A percentile compares a stretch with the other conserved stretches of the same genome.
phyloP scores from a whole-genome alignment of 495 filamentous ascomycete species.

The Penicillium goetzii region DNA sequence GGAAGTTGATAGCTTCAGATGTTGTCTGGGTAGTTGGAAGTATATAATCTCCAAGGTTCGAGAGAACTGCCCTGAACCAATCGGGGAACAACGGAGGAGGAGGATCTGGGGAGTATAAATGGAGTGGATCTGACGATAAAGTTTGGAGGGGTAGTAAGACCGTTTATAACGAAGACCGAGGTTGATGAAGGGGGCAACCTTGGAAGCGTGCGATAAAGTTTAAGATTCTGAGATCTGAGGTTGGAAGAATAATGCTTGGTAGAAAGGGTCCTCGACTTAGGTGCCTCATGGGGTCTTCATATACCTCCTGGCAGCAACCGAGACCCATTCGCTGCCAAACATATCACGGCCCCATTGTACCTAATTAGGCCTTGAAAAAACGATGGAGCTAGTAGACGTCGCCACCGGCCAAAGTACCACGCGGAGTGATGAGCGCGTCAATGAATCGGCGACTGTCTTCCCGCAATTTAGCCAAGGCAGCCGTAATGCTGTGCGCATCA shows the following conservation, averaged over 20 bases:
- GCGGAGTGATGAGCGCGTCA: slow-evolving; percentile 17
- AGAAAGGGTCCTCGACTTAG: not conserved
- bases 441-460: slow-evolving; percentile 24
- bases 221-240: not conserved
- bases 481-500: slow-evolving; percentile 14
- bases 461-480: slow-evolving; percentile 23
- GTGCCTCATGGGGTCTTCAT: slow-evolving; percentile 24
- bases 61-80: slow-evolving; percentile 18
- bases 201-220: not conserved
- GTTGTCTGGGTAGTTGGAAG: not conserved
- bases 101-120: slow-evolving; percentile 18
- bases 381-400: slow-evolving; percentile 17
- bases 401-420: slow-evolving; percentile 34
- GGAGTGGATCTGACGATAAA: slow-evolving; percentile 7
- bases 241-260: not conserved
- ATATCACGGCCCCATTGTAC: slow-evolving; percentile 17
- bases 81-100: not conserved
- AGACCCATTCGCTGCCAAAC: slow-evolving; percentile 10
- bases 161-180: not conserved
- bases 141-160: not conserved
- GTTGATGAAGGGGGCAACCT: not conserved
- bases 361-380: slow-evolving; percentile 12
- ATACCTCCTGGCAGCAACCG: slow-evolving; percentile 25
- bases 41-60: slow-evolving; percentile 11
- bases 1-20: not conserved